Percentiles rank a stretch among this genome's conserved stretches.
Evolutionary conservation across 2,329 filamentous ascomycete genomes (phyloP).

Genomic region (Monilinia polystroma): DNA sequence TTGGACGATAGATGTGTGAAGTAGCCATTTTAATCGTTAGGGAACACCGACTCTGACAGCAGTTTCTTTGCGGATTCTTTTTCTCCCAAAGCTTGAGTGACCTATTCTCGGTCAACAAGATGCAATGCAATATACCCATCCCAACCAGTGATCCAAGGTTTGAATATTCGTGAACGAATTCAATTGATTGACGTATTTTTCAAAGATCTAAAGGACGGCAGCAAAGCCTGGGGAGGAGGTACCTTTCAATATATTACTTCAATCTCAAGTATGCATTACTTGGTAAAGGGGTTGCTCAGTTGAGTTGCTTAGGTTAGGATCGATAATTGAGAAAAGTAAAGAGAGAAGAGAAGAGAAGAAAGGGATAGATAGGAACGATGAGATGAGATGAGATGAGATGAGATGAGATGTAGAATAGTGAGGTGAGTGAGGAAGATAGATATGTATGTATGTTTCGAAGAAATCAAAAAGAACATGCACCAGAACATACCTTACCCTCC

Average conservation of each 20-base stretch:
- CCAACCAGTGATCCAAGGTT: too few species aligned
- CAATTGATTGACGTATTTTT: slow-evolving; percentile 5
- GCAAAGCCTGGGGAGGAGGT: slow-evolving; percentile 11
- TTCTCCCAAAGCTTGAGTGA: not conserved
- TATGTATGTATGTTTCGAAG: slow-evolving; percentile 1
- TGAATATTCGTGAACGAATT: not conserved
- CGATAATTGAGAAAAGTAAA: not conserved
- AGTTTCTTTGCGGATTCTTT: not conserved
- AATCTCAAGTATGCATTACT: slow-evolving; percentile 11
- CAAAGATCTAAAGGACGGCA: not conserved
- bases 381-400: not conserved
- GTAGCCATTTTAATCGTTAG: slow-evolving; percentile 19
- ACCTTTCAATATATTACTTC: slow-evolving; percentile 9
- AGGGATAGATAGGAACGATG: not conserved
- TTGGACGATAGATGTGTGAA: slow-evolving; percentile 59
- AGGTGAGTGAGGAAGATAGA: not conserved
- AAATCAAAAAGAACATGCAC: not conserved
- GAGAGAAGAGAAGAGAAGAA: not conserved
- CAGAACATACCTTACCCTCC: not conserved
- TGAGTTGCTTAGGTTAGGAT: not conserved
- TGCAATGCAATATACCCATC: not conserved
- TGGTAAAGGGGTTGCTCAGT: not conserved
- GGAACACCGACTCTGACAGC: not conserved
- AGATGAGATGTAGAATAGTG: too few species aligned
- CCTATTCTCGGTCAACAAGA: slow-evolving; percentile 16